Conservation (phyloP, 2,329 filamentous ascomycete genomes). For the Chaetomium globosum region DNA sequence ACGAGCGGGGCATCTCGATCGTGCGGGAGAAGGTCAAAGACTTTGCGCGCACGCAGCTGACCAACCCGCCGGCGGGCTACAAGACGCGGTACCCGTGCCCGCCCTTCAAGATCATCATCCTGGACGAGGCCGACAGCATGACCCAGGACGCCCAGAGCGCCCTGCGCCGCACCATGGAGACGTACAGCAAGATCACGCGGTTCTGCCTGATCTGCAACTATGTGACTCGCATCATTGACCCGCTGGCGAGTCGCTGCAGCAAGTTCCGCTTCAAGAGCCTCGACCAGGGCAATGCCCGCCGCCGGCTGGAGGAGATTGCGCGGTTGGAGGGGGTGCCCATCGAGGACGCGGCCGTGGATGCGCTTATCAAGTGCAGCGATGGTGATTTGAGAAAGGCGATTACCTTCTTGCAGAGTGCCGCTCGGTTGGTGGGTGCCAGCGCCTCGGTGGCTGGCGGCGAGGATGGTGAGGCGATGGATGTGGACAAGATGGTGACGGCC, state of each 20-base stretch:
- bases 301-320: conserved; percentile 81
- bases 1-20: conserved; percentile 96
- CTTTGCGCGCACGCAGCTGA: conserved; percentile 93
- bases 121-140: conserved; percentile 98
- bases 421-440: conserved; percentile 78
- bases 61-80: conserved; percentile 73
- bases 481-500: conserved; percentile 67
- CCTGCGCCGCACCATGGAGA: conserved; percentile 94
- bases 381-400: conserved; percentile 96
- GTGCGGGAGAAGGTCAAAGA: conserved; percentile 98
- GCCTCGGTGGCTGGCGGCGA: conserved; percentile 55
- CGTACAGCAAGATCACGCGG: conserved; percentile 91
- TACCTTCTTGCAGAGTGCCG: conserved; percentile 94
- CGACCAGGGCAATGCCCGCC: conserved; percentile 80
- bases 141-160: conserved; percentile 97
- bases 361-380: conserved; percentile 83
- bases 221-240: conserved; percentile 96
- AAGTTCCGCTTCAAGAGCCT: conserved; percentile 98
- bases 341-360: conserved; percentile 78
- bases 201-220: conserved; percentile 99
- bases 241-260: conserved; percentile 86
- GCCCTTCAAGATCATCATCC: conserved; percentile 97
- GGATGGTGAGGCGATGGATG: conserved; percentile 63
- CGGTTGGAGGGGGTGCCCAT: conserved; percentile 73
- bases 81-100: conserved; percentile 82